These are phyloP conservation scores for Penicillium alfredii DNA, from an alignment of 495 filamentous ascomycete genomes.

Conservation along the genomic window DNA sequence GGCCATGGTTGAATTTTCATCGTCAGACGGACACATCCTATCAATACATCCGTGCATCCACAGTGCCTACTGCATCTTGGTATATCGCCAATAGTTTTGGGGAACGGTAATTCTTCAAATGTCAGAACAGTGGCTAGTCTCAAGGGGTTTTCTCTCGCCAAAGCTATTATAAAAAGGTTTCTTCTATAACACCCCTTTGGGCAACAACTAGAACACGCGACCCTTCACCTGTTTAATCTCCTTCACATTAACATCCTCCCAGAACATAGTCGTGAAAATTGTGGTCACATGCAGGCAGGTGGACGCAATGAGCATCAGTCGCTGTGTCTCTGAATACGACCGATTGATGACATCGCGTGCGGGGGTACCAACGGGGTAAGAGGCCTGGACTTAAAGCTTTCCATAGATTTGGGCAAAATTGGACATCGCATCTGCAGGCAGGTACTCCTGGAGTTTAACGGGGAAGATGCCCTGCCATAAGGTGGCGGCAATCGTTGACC, in stretches of 20 bases:
- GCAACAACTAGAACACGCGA: background rate
- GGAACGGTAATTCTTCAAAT: too few species aligned
- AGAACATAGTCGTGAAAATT: conserved; percentile 37
- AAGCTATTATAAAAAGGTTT: too few species aligned
- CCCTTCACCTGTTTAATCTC: conserved; percentile 32
- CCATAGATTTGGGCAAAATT: conserved; percentile 48
- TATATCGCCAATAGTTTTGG: too few species aligned
- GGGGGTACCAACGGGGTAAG: conserved; percentile 44
- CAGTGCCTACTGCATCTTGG: too few species aligned
- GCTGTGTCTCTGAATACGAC: conserved; percentile 52
- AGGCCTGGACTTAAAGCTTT: conserved; percentile 39
- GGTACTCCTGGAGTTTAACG: conserved; percentile 39
- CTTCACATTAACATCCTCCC: conserved; percentile 50
- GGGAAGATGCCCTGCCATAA: conserved; percentile 61
- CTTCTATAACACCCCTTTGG: too few species aligned
- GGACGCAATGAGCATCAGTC: conserved; percentile 45
- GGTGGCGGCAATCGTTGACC: conserved; percentile 51
- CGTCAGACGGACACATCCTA: too few species aligned
- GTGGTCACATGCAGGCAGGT: conserved; percentile 39
- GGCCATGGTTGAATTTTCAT: too few species aligned
- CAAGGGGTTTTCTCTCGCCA: too few species aligned
- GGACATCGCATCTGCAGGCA: conserved; percentile 40
- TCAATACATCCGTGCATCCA: too few species aligned
- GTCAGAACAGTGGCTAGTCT: too few species aligned
- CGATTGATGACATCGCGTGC: conserved; percentile 44